A percentile compares a stretch with the other conserved stretches of the same genome.
Evolutionary conservation across 78 protist species (phyloP).

Genomic region (Chrysochromulina parva): DNA sequence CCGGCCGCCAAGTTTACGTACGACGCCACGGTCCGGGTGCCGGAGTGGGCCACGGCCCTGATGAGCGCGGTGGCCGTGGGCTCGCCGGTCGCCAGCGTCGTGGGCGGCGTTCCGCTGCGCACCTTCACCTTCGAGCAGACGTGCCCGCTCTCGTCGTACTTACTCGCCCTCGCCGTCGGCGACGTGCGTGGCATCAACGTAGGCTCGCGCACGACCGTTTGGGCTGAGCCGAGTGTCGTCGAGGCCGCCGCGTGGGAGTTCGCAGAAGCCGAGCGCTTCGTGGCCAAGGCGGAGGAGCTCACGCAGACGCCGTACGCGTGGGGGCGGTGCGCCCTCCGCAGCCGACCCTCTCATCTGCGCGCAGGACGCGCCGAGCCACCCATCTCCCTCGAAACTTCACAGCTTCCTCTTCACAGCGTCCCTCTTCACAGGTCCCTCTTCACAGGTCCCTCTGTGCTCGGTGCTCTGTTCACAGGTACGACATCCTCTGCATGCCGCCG

Average conservation of each 20-base stretch:
- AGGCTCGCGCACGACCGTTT: conserved; percentile 22
- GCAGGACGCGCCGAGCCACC: too few relatives aligned
- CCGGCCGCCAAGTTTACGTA: conserved; percentile 42
- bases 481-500: conserved; percentile 52
- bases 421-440: too few relatives aligned
- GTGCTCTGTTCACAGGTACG: conserved; percentile 20
- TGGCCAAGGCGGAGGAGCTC: not conserved
- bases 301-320: not conserved
- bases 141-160: conserved; percentile 31
- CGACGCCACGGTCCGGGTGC: conserved; percentile 23
- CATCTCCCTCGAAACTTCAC: too few relatives aligned
- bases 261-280: not conserved
- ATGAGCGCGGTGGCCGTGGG: conserved; percentile 13
- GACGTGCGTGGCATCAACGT: not conserved
- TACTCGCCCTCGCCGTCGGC: conserved; percentile 56
- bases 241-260: not conserved
- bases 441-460: too few relatives aligned
- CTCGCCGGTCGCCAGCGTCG: too few relatives aligned
- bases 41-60: conserved; percentile 37
- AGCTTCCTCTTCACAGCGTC: too few relatives aligned
- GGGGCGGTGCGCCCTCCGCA: conserved; percentile 19
- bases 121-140: conserved; percentile 3
- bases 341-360: conserved; percentile 3
- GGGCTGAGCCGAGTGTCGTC: not conserved
- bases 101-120: not conserved